phyloP scores from a whole-genome alignment of 176 grass and related monocot genomes.

The Panicum miliaceum region DNA sequence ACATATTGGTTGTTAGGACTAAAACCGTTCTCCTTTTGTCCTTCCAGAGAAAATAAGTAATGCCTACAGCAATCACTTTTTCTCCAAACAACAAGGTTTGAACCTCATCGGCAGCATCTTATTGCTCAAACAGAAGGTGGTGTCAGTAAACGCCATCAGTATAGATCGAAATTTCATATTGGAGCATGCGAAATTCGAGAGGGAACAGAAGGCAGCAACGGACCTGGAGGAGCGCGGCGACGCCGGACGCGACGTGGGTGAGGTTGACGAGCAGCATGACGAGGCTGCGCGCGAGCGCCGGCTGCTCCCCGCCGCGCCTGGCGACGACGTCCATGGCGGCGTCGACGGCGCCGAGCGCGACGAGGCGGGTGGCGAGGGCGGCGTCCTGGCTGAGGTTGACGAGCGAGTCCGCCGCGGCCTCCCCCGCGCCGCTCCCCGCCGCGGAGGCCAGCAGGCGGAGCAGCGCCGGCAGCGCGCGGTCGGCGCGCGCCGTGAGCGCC shows the following conservation, averaged over 20 bases:
- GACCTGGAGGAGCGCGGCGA: constrained; percentile 72
- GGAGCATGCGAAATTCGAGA: background rate
- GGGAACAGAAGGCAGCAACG: background rate
- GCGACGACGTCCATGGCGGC: constrained; percentile 73
- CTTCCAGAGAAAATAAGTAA: background rate
- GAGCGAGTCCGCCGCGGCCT: constrained; percentile 75
- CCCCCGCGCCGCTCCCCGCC: constrained; percentile 44
- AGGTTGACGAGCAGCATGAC: constrained; percentile 94
- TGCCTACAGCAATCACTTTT: constrained; percentile 1
- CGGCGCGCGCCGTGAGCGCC: constrained; percentile 51
- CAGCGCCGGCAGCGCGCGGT: constrained; percentile 62
- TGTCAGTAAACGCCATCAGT: background rate
- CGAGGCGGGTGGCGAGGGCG: constrained; percentile 59
- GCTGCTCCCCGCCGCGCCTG: constrained; percentile 52
- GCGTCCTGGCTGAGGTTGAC: constrained; percentile 85
- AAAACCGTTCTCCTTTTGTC: background rate
- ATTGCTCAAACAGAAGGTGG: background rate
- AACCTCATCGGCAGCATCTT: background rate
- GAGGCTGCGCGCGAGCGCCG: constrained; percentile 59
- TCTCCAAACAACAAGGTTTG: background rate
- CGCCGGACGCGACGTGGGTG: constrained; percentile 77
- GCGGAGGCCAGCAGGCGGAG: constrained; percentile 56
- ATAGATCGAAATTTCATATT: background rate
- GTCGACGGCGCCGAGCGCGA: constrained; percentile 52
- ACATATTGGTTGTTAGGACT: background rate